Conservation (phyloP, 352 stramenopile genomes). For the Globisporangium alternatum region DNA sequence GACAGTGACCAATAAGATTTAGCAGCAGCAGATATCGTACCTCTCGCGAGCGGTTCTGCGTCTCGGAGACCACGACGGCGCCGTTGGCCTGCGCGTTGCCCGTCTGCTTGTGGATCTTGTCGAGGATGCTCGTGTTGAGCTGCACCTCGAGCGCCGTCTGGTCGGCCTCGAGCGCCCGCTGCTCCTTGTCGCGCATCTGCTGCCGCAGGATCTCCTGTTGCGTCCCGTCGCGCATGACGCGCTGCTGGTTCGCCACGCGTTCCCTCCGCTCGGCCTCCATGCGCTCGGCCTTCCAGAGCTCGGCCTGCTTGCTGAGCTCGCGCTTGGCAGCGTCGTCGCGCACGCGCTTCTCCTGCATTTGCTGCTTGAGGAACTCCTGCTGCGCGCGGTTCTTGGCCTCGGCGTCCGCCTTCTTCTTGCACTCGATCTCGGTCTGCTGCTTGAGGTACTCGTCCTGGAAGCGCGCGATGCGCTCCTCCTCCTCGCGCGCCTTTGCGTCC, state of each 20-base stretch:
- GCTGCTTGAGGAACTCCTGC: slow-evolving; percentile 49
- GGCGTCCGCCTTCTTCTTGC: slow-evolving; percentile 51
- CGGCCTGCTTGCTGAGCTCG: slow-evolving; percentile 76
- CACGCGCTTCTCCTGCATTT: slow-evolving; percentile 73
- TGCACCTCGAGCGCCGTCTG: slow-evolving; percentile 72
- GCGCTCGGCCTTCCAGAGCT: slow-evolving; percentile 75
- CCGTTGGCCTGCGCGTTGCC: slow-evolving; percentile 36
- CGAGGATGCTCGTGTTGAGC: slow-evolving; percentile 61
- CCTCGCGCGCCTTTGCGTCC: slow-evolving; percentile 57
- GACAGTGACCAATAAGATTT: not conserved
- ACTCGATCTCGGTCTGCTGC: slow-evolving; percentile 51
- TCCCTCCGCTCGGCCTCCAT: slow-evolving; percentile 55
- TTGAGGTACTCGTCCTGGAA: slow-evolving; percentile 68
- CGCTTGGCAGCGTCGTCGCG: slow-evolving; percentile 46
- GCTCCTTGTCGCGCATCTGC: slow-evolving; percentile 73
- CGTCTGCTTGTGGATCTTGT: slow-evolving; percentile 68
- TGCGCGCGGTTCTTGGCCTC: slow-evolving; percentile 44
- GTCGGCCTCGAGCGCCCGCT: slow-evolving; percentile 52
- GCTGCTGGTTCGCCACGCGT: slow-evolving; percentile 48
- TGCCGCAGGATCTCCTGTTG: slow-evolving; percentile 65
- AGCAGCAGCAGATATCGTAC: slow-evolving; percentile 19
- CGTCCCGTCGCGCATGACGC: slow-evolving; percentile 40
- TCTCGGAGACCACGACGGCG: slow-evolving; percentile 59
- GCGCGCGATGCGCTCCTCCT: slow-evolving; percentile 54
- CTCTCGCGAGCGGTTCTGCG: slow-evolving; percentile 71